Evolutionary conservation across 2,329 filamentous ascomycete species (phyloP).

Genomic region (Chrysoporthe austroafricana): DNA sequence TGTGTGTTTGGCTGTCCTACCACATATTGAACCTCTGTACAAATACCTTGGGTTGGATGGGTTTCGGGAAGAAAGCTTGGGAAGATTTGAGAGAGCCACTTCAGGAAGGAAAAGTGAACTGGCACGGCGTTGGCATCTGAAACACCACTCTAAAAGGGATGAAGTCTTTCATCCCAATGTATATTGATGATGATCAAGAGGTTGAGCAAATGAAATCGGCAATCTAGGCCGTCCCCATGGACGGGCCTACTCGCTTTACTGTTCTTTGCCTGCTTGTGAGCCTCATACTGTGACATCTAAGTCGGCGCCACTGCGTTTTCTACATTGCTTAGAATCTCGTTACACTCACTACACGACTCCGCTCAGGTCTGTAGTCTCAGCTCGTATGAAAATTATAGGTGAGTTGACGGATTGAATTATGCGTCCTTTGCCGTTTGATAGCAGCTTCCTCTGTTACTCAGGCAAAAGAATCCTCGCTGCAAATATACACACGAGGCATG

Average conservation of each 20-base stretch:
- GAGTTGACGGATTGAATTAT: background rate
- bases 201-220: slow-evolving; percentile 10
- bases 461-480: background rate
- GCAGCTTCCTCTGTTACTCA: background rate
- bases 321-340: no score
- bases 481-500: background rate
- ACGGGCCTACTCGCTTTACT: background rate
- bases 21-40: slow-evolving; percentile 19
- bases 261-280: background rate
- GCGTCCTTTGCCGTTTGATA: background rate
- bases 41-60: slow-evolving; percentile 17
- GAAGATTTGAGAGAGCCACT: slow-evolving; percentile 6
- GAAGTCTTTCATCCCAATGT: slow-evolving; percentile 23
- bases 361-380: background rate
- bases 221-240: slow-evolving; percentile 2
- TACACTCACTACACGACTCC: background rate
- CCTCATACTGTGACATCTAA: background rate
- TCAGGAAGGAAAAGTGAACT: background rate
- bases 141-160: slow-evolving; percentile 30
- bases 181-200: slow-evolving; percentile 22
- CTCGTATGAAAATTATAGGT: background rate
- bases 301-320: background rate
- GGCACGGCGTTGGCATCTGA: slow-evolving; percentile 26
- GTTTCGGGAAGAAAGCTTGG: slow-evolving; percentile 2
- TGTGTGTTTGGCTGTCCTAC: slow-evolving; percentile 8